These are phyloP conservation scores for Bryum argenteum DNA, from an alignment of 225 moss, liverwort and hornwort species.

Conservation along the genomic window DNA sequence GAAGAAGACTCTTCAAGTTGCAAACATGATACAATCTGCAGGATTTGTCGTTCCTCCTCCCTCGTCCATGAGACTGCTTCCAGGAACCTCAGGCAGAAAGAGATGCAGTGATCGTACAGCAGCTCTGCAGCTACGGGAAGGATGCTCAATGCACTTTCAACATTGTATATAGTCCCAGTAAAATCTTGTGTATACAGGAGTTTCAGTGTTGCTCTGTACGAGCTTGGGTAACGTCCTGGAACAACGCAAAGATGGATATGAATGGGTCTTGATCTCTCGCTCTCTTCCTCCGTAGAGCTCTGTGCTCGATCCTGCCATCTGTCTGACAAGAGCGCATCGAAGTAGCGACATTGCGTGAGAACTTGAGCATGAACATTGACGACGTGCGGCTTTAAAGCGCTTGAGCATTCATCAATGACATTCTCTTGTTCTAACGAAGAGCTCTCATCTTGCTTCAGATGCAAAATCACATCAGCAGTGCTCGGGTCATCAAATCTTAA, in stretches of 20 bases:
- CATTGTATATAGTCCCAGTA: slow-evolving; percentile 52
- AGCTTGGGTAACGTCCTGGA: slow-evolving; percentile 36
- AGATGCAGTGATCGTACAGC: slow-evolving; percentile 78
- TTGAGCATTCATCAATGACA: slow-evolving; percentile 32
- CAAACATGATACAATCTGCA: slow-evolving; percentile 71
- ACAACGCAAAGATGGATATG: slow-evolving; percentile 60
- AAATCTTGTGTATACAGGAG: slow-evolving; percentile 78
- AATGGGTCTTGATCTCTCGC: slow-evolving; percentile 32
- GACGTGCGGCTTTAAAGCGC: slow-evolving; percentile 18
- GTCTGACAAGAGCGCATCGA: slow-evolving; percentile 79
- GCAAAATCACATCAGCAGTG: slow-evolving; percentile 74
- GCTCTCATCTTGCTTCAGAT: slow-evolving; percentile 48
- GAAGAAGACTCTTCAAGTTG: slow-evolving; percentile 73
- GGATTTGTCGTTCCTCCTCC: slow-evolving; percentile 72
- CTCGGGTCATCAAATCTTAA: slow-evolving; percentile 59
- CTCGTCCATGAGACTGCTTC: slow-evolving; percentile 86
- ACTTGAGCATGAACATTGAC: slow-evolving; percentile 65
- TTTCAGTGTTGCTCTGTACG: slow-evolving; percentile 64
- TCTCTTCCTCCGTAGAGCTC: slow-evolving; percentile 25
- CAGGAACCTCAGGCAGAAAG: slow-evolving; percentile 66
- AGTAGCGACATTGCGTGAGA: slow-evolving; percentile 75
- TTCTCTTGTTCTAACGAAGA: slow-evolving; percentile 28
- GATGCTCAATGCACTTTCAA: slow-evolving; percentile 65
- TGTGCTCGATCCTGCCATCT: slow-evolving; percentile 67
- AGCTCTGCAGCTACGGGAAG: slow-evolving; percentile 80